Conservation (phyloP, 2,329 filamentous ascomycete species). For the Cladosporium velox region DNA sequence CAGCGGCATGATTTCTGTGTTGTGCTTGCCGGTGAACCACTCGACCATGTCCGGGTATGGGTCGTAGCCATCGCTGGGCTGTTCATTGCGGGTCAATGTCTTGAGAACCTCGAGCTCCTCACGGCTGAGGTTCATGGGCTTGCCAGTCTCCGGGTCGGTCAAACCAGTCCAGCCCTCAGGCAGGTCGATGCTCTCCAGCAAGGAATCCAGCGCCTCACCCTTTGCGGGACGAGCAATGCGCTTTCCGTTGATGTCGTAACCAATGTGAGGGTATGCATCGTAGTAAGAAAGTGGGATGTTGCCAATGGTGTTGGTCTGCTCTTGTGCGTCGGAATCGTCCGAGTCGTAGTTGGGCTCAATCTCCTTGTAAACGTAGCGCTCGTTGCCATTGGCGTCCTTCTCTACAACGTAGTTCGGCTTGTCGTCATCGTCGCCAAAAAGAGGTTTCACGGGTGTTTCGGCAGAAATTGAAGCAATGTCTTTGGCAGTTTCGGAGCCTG, state of each 20-base stretch:
- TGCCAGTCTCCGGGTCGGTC: constrained; percentile 90
- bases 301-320: constrained; percentile 85
- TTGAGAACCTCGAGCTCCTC: constrained; percentile 88
- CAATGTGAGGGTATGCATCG: constrained; percentile 96
- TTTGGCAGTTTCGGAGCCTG: constrained; percentile 32
- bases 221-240: constrained; percentile 95
- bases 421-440: constrained; percentile 30
- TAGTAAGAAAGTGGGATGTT: constrained; percentile 94
- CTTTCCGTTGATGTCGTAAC: constrained; percentile 98
- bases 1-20: constrained; percentile 85
- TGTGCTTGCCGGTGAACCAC: constrained; percentile 86
- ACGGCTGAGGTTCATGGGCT: constrained; percentile 81
- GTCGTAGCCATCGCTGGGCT: constrained; percentile 85
- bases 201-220: constrained; percentile 86
- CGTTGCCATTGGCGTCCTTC: constrained; percentile 85
- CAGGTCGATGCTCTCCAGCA: constrained; percentile 94
- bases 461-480: constrained; percentile 29
- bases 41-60: constrained; percentile 92
- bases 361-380: constrained; percentile 88
- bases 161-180: constrained; percentile 97
- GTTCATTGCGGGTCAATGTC: constrained; percentile 84
- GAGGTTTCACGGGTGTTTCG: constrained; percentile 26
- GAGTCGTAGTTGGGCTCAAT: constrained; percentile 95
- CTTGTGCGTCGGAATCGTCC: constrained; percentile 84
- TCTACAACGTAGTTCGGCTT: constrained; percentile 61